These are phyloP conservation scores for Globisporangium spiculum DNA, from an alignment of 352 stramenopile species.

Conservation along the genomic window DNA sequence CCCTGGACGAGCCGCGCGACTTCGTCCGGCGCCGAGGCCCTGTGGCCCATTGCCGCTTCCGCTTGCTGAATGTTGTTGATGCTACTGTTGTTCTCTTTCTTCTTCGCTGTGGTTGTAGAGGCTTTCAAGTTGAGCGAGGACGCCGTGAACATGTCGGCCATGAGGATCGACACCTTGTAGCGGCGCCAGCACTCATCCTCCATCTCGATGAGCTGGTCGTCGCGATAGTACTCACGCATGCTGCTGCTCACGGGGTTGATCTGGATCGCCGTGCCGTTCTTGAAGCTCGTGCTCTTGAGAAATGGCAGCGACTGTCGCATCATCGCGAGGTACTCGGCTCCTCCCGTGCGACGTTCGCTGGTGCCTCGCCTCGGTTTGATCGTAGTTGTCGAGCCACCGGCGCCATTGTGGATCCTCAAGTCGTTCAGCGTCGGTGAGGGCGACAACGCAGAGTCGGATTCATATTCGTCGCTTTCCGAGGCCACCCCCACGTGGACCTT, in stretches of 20 bases:
- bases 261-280: slow-evolving; percentile 49
- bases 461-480: neutral
- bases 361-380: slow-evolving; percentile 8
- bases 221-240: slow-evolving; percentile 48
- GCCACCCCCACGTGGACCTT: slow-evolving; percentile 12
- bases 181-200: slow-evolving; percentile 71
- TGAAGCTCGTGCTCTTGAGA: slow-evolving; percentile 37
- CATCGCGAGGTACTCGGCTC: slow-evolving; percentile 13
- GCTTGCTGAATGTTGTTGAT: neutral
- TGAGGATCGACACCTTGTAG: slow-evolving; percentile 66
- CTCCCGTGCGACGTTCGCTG: slow-evolving; percentile 8
- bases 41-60: neutral
- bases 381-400: neutral
- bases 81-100: neutral
- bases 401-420: neutral
- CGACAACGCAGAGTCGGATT: neutral
- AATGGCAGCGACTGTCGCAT: slow-evolving; percentile 23
- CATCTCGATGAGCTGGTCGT: slow-evolving; percentile 51
- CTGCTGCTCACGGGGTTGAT: slow-evolving; percentile 48
- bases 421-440: neutral
- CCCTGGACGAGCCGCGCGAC: slow-evolving; percentile 8
- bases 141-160: slow-evolving; percentile 37
- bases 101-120: neutral
- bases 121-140: neutral
- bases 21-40: neutral